A percentile compares a stretch with the other conserved stretches of the same genome.
These are phyloP conservation scores for Naegleria gruberi DNA, from an alignment of 208 protist genomes.

Conservation along the genomic window DNA sequence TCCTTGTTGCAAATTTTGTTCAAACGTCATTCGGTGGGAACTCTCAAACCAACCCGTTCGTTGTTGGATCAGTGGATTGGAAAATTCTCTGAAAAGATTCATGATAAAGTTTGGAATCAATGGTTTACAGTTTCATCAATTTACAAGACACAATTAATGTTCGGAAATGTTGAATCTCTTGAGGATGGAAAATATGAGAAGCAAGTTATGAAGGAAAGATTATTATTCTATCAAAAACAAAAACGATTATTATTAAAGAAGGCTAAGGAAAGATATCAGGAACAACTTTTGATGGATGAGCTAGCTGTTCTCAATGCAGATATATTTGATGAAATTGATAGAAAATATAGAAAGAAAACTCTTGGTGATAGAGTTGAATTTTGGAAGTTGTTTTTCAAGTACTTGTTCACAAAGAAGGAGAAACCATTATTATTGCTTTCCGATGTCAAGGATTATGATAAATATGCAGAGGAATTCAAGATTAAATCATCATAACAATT, in stretches of 20 bases:
- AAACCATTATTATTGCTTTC: not conserved
- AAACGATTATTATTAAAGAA: not conserved
- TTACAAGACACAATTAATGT: not conserved
- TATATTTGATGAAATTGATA: not conserved
- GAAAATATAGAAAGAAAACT: not conserved
- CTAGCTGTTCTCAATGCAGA: not conserved
- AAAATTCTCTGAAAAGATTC: not conserved
- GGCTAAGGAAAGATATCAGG: not conserved
- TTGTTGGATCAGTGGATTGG: too few relatives aligned
- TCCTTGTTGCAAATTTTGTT: not conserved
- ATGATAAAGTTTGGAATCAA: not conserved
- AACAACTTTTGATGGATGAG: not conserved
- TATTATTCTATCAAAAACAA: slow-evolving; percentile 2
- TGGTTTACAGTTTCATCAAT: not conserved
- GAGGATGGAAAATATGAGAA: not conserved
- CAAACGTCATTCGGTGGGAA: too few relatives aligned
- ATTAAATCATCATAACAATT: too few relatives aligned
- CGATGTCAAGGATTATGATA: not conserved
- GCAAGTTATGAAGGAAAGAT: not conserved
- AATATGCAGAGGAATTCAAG: too few relatives aligned
- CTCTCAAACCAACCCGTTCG: too few relatives aligned
- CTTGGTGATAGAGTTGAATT: not conserved
- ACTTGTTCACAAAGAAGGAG: not conserved
- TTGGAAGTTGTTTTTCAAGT: not conserved
- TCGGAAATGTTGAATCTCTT: not conserved